Base-by-base conservation (phyloP, 305 asterid genomes). In the Fraxinus platypoda region DNA sequence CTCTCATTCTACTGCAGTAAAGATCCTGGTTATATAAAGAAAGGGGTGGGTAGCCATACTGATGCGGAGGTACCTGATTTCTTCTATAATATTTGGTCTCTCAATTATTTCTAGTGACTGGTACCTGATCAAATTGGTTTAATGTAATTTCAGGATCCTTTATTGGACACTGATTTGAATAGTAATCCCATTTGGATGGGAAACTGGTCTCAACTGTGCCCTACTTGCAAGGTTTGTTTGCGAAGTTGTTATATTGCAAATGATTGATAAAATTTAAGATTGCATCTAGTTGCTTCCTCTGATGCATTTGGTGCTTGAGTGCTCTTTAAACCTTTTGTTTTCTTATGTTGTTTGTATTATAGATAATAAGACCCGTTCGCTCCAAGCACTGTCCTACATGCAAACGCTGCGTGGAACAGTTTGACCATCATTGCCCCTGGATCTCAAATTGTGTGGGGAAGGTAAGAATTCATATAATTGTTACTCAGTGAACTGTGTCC, bases 391-490 rank as follows among this genome's bases (percentile, higher is more conserved):
- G 99, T 86, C 94, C 98, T 23, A 81, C 90, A 75, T 96, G 98
- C 88, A 90, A 93, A 70, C 92, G 91, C 82, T 96, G 99, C 74
- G 98, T 94, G 84, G 99, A 94, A 87, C 98, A 96, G 88, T 96
- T 96, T 86, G 99, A 96, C 88, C 98, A 96, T 87, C 99, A 96
- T 86, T 96, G 99, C 84, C 99, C 98, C 59, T 96, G 99, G 98
- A 90, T 96, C 91, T 94, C 99, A 80, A 96, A 93, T 86, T 94
- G 98, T 86, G 99, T 94, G 81, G 98, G 98, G 49, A 96, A 94
- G 99, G 99, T 94, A 90, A 78, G 43, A 9, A 76, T 52, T 73
- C 43, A 41, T 38, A 30, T 70, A 52, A 34, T 86, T 49, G 41
- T 68, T 75, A 46, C 43, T 13, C 80, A 49, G 46, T 79, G 59